phyloP scores from a whole-genome alignment of 371 early-diverging fungal species.

The Apophysomyces elegans region DNA sequence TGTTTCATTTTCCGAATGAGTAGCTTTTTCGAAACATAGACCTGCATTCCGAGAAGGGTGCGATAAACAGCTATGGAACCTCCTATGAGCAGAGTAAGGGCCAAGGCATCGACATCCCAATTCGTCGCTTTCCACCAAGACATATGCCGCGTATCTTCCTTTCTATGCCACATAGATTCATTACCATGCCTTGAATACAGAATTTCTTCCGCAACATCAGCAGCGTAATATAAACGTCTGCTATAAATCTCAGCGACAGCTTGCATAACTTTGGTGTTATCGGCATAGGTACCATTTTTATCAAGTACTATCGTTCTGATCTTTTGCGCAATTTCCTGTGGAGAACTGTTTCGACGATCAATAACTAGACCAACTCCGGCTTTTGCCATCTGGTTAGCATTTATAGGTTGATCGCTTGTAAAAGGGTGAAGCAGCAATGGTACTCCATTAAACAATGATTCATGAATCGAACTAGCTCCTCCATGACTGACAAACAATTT shows the following conservation, averaged over 20 bases:
- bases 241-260: neutral
- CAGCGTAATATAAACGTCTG: neutral
- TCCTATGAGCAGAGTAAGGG: neutral
- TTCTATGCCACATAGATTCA: neutral
- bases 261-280: neutral
- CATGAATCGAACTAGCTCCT: conserved; percentile 19
- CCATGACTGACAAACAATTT: conserved; percentile 17
- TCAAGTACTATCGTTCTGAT: neutral
- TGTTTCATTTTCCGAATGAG: neutral
- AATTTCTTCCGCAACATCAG: neutral
- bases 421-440: conserved; percentile 19
- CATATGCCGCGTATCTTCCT: neutral
- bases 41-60: neutral
- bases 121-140: neutral
- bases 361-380: conserved; percentile 2
- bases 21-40: neutral
- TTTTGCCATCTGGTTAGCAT: conserved; percentile 7
- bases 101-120: conserved; percentile 1
- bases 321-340: neutral
- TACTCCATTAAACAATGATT: conserved; percentile 15
- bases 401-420: conserved; percentile 15
- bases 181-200: neutral
- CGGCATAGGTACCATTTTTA: neutral
- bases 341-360: neutral
- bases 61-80: neutral